Conservation (phyloP, 139 green algal species). For the Haematococcus lacustris region DNA sequence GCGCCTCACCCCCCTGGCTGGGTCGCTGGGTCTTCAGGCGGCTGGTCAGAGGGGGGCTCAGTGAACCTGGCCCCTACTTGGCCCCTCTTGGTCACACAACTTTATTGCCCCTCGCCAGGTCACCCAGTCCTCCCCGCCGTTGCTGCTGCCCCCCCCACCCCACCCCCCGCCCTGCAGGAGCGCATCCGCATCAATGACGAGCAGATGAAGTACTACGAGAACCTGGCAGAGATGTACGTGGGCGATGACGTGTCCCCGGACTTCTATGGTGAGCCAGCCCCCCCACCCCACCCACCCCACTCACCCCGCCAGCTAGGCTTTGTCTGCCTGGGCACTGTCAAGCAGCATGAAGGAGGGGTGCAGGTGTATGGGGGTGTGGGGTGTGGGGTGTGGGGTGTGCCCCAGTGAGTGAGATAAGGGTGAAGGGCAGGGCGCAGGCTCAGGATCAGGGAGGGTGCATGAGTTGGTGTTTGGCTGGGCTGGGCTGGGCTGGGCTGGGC, state of each 20-base stretch:
- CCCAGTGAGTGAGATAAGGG: not conserved
- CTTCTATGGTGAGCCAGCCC: constrained; percentile 86
- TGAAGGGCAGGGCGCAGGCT: not conserved
- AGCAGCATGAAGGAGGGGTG: too few relatives aligned
- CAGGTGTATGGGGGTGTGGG: too few relatives aligned
- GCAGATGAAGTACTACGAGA: constrained; percentile 99
- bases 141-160: too few relatives aligned
- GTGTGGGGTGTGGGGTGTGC: not conserved
- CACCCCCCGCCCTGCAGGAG: constrained; percentile 68
- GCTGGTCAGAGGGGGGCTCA: too few relatives aligned
- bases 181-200: constrained; percentile 93
- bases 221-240: constrained; percentile 99
- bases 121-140: too few relatives aligned
- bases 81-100: too few relatives aligned
- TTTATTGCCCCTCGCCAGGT: too few relatives aligned
- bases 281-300: too few relatives aligned
- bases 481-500: not conserved
- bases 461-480: not conserved
- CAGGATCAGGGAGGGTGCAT: not conserved
- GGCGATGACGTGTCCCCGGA: constrained; percentile 98
- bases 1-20: too few relatives aligned
- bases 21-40: too few relatives aligned
- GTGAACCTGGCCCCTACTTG: too few relatives aligned
- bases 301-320: too few relatives aligned
- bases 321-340: constrained; percentile 18